Percentiles rank a stretch among this genome's conserved stretches.
Conservation (phyloP, 352 stramenopile genomes). For the Globisporangium spiculum region DNA sequence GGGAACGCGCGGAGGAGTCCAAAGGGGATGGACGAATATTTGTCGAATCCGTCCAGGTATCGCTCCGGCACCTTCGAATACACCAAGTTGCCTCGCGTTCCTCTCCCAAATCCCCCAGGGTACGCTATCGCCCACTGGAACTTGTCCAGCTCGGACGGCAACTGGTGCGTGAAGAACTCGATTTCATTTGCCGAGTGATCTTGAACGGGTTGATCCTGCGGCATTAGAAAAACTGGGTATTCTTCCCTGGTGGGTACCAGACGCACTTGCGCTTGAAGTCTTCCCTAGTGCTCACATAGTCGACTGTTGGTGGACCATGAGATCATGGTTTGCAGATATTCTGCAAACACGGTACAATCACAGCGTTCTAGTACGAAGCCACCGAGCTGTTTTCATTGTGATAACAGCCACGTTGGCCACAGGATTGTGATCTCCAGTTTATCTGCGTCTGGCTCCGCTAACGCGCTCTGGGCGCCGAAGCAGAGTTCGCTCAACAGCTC, state of each 20-base stretch:
- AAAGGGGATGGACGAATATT: conserved; percentile 28
- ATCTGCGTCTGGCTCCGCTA: conserved; percentile 9
- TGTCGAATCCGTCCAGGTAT: conserved; percentile 21
- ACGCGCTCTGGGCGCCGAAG: conserved; percentile 31
- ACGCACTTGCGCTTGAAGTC: conserved; percentile 28
- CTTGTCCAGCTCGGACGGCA: conserved; percentile 20
- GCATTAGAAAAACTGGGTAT: conserved; percentile 28
- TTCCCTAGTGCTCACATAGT: conserved; percentile 15
- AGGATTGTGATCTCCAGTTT: background rate
- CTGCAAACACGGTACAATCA: background rate
- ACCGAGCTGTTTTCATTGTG: background rate
- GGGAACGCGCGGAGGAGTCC: conserved; percentile 41
- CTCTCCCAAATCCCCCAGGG: conserved; percentile 12
- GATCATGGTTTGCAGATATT: background rate
- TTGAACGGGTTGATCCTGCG: conserved; percentile 36
- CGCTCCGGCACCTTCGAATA: conserved; percentile 34
- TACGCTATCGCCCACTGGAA: conserved; percentile 47
- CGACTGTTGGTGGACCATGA: conserved; percentile 17
- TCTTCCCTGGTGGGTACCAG: conserved; percentile 31
- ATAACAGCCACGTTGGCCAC: background rate
- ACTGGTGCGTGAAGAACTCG: conserved; percentile 29
- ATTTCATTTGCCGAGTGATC: conserved; percentile 23
- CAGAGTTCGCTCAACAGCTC: conserved; percentile 37
- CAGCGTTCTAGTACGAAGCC: background rate
- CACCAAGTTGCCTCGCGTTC: conserved; percentile 37